Conservation (phyloP, 2,329 filamentous ascomycete species). For the Erysiphe pulchra region DNA sequence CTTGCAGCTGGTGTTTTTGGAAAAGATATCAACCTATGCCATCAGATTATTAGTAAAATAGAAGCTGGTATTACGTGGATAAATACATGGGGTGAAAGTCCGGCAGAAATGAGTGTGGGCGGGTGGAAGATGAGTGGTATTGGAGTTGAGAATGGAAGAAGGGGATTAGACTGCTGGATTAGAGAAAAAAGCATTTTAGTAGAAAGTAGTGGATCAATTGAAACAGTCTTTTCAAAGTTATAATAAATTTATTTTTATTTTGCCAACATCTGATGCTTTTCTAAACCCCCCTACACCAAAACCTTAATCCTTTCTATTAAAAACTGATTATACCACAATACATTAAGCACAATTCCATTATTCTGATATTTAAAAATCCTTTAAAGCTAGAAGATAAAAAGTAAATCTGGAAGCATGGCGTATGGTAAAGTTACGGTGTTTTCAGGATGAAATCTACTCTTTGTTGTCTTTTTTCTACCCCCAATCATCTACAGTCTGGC, state of each 20-base stretch:
- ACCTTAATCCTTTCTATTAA: too few relatives aligned
- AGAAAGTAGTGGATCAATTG: constrained; percentile 43
- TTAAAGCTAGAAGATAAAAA: too few relatives aligned
- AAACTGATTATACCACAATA: too few relatives aligned
- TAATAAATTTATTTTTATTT: not conserved
- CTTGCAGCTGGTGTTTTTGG: constrained; percentile 71
- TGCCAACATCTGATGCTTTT: not conserved
- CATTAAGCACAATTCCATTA: too few relatives aligned
- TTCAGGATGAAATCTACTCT: too few relatives aligned
- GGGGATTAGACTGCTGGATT: constrained; percentile 59
- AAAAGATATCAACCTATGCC: constrained; percentile 45
- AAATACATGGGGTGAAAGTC: constrained; percentile 81
- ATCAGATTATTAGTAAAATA: constrained; percentile 42
- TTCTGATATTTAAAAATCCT: too few relatives aligned
- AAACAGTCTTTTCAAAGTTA: constrained; percentile 45
- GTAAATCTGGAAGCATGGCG: too few relatives aligned
- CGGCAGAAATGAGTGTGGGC: constrained; percentile 77
- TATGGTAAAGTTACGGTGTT: too few relatives aligned
- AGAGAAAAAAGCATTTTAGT: constrained; percentile 73
- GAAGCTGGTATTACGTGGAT: constrained; percentile 80
- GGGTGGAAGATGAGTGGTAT: constrained; percentile 82
- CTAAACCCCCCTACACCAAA: too few relatives aligned
- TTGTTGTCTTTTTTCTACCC: too few relatives aligned
- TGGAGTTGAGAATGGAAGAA: constrained; percentile 64
- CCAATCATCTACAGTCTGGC: too few relatives aligned